Conservation (phyloP, 257 asterid genomes). For the Avicennia marina region DNA sequence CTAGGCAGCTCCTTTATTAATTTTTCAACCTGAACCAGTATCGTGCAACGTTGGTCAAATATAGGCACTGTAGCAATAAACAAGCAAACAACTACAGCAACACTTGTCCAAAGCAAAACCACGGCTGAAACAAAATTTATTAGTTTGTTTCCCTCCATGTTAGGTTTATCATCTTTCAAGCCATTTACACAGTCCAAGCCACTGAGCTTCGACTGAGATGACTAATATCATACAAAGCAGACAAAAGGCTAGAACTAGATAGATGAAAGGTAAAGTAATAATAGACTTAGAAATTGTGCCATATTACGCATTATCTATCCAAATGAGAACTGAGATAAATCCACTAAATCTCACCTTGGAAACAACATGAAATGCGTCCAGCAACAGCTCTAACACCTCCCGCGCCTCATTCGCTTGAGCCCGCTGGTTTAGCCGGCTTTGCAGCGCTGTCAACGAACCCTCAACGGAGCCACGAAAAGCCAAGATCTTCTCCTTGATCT, state of each 20-base stretch:
- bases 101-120: neutral
- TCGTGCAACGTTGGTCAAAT: neutral
- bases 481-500: conserved; percentile 80
- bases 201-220: neutral
- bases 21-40: conserved; percentile 76
- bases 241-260: neutral
- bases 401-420: conserved; percentile 80
- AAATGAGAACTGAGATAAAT: neutral
- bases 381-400: conserved; percentile 82
- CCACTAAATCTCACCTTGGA: conserved; percentile 58
- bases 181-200: neutral
- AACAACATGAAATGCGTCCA: conserved; percentile 90
- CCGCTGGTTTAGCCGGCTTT: conserved; percentile 78
- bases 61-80: conserved; percentile 11
- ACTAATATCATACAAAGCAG: conserved; percentile 7
- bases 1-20: conserved; percentile 85
- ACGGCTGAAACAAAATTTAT: neutral
- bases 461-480: conserved; percentile 68
- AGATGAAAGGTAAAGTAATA: neutral
- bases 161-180: conserved; percentile 9
- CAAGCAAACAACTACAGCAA: neutral
- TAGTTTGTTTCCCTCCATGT: too few species aligned
- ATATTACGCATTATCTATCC: neutral
- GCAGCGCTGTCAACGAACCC: conserved; percentile 60
- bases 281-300: neutral